phyloP scores from a whole-genome alignment of 208 protist genomes.

The Leishmania tarentolae region DNA sequence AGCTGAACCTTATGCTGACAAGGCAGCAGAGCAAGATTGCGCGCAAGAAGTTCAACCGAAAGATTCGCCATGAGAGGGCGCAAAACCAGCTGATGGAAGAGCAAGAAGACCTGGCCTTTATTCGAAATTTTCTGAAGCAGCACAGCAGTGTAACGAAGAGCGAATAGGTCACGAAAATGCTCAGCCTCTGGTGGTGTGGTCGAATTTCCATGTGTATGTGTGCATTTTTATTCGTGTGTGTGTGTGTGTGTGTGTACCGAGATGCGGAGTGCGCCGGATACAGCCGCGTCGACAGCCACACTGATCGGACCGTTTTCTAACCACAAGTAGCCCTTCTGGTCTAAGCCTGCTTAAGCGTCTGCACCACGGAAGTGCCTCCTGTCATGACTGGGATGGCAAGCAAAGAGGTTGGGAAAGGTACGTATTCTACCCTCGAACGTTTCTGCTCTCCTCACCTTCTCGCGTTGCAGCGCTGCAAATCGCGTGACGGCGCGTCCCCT shows the following conservation, averaged over 20 bases:
- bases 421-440: neutral
- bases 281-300: neutral
- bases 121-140: constrained; percentile 61
- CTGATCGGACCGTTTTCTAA: neutral
- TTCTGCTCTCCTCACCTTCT: neutral
- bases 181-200: neutral
- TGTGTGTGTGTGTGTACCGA: neutral
- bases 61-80: constrained; percentile 35
- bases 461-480: neutral
- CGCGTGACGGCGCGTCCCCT: neutral
- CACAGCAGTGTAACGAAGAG: constrained; percentile 29
- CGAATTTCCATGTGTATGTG: neutral
- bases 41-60: constrained; percentile 55
- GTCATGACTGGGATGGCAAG: neutral
- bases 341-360: neutral
- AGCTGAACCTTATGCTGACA: constrained; percentile 82
- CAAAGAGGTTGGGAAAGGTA: neutral
- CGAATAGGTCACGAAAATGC: neutral
- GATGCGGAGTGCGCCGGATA: neutral
- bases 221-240: too few species aligned
- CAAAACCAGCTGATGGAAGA: constrained; percentile 32
- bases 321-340: constrained; percentile 1
- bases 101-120: constrained; percentile 64
- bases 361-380: neutral
- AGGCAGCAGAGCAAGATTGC: constrained; percentile 73